A percentile compares a stretch with the other conserved stretches of the same genome.
phyloP scores from a whole-genome alignment of 2,329 filamentous ascomycete genomes.

The Fusarium sp. region DNA sequence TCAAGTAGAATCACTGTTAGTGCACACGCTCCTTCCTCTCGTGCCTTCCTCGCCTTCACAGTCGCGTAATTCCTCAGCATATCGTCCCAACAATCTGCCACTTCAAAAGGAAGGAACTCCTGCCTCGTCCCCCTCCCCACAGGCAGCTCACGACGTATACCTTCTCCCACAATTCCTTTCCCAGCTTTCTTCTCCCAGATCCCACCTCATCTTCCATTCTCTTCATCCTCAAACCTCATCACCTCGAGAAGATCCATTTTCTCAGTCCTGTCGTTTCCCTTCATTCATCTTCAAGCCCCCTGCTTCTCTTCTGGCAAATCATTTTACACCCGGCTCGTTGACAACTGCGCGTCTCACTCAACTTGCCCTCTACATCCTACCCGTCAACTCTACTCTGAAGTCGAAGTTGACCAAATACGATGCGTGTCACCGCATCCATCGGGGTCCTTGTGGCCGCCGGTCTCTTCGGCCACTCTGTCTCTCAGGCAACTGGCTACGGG shows the following conservation, averaged over 20 bases:
- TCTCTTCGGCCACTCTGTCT: constrained; percentile 51
- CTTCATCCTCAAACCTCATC: constrained; percentile 35
- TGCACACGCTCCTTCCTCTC: constrained; percentile 25
- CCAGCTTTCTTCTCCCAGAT: constrained; percentile 27
- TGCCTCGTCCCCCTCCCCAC: constrained; percentile 9
- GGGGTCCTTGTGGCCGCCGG: constrained; percentile 54
- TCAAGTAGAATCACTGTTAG: constrained; percentile 3
- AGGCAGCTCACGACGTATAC: constrained; percentile 16
- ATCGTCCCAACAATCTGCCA: constrained; percentile 36
- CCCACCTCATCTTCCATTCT: constrained; percentile 23
- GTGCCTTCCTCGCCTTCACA: constrained; percentile 27
- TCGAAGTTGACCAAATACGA: constrained; percentile 47
- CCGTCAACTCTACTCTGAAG: neutral
- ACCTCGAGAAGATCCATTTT: constrained; percentile 29
- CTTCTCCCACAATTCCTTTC: constrained; percentile 8
- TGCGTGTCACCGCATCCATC: constrained; percentile 56
- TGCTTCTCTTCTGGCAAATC: constrained; percentile 18
- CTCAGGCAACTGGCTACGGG: constrained; percentile 53
- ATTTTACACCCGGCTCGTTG: constrained; percentile 21
- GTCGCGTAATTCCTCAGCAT: constrained; percentile 18
- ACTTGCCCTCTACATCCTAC: neutral
- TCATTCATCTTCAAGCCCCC: constrained; percentile 31
- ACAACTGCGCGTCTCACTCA: neutral
- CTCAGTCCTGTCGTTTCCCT: constrained; percentile 34
- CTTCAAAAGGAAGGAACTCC: constrained; percentile 40